Conservation (phyloP, 225 moss, liverwort and hornwort genomes). For the Physcomitrellopsis africana region DNA sequence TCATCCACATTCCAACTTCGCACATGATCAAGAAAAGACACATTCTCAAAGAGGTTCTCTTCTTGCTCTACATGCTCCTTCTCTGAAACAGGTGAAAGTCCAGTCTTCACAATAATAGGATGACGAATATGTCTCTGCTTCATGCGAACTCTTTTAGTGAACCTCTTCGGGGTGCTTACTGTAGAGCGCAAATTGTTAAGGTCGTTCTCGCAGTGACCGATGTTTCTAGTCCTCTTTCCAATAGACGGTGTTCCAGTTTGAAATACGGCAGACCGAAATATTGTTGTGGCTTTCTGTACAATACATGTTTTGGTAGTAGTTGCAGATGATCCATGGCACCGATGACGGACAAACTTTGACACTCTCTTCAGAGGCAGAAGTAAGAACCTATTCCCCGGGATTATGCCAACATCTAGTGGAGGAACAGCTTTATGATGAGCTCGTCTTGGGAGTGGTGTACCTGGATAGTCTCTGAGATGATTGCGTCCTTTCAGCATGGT, state of each 20-base stretch:
- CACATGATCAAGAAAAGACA: background rate
- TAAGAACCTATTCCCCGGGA: slow-evolving; percentile 35
- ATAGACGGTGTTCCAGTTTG: background rate
- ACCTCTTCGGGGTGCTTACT: background rate
- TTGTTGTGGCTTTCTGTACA: background rate
- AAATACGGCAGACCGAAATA: background rate
- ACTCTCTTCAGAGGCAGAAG: slow-evolving; percentile 39
- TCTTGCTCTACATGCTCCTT: slow-evolving; percentile 27
- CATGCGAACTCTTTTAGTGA: background rate
- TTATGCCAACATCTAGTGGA: slow-evolving; percentile 30
- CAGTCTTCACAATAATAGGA: background rate
- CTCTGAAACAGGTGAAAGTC: slow-evolving; percentile 18
- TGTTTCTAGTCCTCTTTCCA: background rate
- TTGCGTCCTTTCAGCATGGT: slow-evolving; percentile 35
- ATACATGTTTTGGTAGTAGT: slow-evolving; percentile 13
- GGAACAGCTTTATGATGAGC: background rate
- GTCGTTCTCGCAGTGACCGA: no score
- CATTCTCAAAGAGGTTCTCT: background rate
- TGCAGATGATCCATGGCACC: slow-evolving; percentile 23
- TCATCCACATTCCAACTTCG: background rate
- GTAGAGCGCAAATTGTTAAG: background rate
- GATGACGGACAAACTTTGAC: slow-evolving; percentile 5
- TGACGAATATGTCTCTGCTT: slow-evolving; percentile 11
- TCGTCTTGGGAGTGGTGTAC: background rate
- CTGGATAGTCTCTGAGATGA: slow-evolving; percentile 10